Evolutionary conservation across 768 basidiomycete genomes (phyloP).

Genomic region (Rhodotorula toruloides): DNA sequence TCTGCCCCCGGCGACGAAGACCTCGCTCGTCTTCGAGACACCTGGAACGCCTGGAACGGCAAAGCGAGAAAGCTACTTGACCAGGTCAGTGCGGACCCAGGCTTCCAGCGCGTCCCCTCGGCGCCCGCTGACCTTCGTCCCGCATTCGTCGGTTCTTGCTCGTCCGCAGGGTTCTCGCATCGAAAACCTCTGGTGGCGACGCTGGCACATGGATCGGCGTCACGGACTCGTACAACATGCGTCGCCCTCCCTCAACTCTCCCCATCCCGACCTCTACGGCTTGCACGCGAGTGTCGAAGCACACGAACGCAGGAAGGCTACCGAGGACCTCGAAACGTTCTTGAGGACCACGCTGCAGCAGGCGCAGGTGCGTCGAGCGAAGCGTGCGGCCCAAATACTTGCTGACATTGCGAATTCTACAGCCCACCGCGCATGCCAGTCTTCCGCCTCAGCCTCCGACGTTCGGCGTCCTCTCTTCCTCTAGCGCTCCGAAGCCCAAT

Average conservation of each 20-base stretch:
- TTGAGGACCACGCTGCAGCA: conserved; percentile 22
- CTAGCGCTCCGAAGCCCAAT: not conserved
- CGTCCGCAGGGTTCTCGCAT: conserved; percentile 28
- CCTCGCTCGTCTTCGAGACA: not conserved
- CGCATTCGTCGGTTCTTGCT: not conserved
- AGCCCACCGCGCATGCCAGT: conserved; percentile 6
- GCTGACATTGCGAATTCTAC: not conserved
- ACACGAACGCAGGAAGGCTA: conserved; percentile 11
- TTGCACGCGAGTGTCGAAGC: conserved; percentile 9
- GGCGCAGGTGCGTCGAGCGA: conserved; percentile 10
- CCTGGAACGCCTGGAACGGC: conserved; percentile 31
- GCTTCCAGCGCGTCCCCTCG: too few species aligned
- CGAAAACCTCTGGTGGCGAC: conserved; percentile 35
- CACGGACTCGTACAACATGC: not conserved
- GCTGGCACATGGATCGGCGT: conserved; percentile 33
- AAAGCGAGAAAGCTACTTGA: conserved; percentile 14
- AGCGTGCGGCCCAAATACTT: not conserved
- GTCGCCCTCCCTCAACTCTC: not conserved
- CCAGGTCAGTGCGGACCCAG: not conserved
- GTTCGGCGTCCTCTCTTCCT: not conserved
- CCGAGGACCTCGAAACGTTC: conserved; percentile 30
- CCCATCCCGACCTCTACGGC: conserved; percentile 1
- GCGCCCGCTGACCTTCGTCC: not conserved
- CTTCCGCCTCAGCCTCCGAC: conserved; percentile 7
- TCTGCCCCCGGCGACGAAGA: not conserved